Evolutionary conservation across 768 basidiomycete species (phyloP).

Genomic region (Leccinum subgranulosum): DNA sequence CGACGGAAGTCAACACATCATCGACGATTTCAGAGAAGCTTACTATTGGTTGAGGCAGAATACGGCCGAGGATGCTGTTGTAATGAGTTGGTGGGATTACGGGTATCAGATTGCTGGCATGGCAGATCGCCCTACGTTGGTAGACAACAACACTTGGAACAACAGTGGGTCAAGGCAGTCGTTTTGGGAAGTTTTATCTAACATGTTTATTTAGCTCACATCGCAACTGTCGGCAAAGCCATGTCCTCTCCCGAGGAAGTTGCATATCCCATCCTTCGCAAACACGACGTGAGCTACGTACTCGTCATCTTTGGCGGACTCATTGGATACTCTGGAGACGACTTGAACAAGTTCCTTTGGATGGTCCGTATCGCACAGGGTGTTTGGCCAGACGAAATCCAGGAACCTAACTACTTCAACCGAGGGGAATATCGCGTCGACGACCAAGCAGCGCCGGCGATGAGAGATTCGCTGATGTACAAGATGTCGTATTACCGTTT

Average conservation of each 20-base stretch:
- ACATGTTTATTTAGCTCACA: slow-evolving; percentile 62
- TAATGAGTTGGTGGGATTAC: slow-evolving; percentile 99
- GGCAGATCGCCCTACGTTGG: slow-evolving; percentile 93
- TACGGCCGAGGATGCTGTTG: slow-evolving; percentile 85
- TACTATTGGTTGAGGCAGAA: slow-evolving; percentile 99
- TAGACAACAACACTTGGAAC: slow-evolving; percentile 99
- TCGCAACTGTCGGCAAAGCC: slow-evolving; percentile 98
- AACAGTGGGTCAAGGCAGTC: slow-evolving; percentile 67
- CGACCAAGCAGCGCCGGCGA: slow-evolving; percentile 74
- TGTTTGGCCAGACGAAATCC: slow-evolving; percentile 97
- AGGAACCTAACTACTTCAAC: slow-evolving; percentile 93
- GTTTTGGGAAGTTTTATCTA: slow-evolving; percentile 4
- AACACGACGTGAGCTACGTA: slow-evolving; percentile 97
- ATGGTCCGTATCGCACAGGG: slow-evolving; percentile 96
- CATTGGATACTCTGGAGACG: slow-evolving; percentile 96
- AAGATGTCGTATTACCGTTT: slow-evolving; percentile 99
- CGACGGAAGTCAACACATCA: slow-evolving; percentile 91
- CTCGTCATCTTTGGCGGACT: slow-evolving; percentile 97
- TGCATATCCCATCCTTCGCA: slow-evolving; percentile 93
- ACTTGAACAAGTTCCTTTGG: slow-evolving; percentile 99
- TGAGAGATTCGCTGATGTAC: slow-evolving; percentile 98
- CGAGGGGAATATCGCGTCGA: slow-evolving; percentile 94
- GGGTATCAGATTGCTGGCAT: slow-evolving; percentile 99
- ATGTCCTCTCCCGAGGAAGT: slow-evolving; percentile 94
- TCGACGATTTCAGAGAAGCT: slow-evolving; percentile 98